Conservation (phyloP, 2,329 filamentous ascomycete genomes). For the Diaporthe citrichinensis region DNA sequence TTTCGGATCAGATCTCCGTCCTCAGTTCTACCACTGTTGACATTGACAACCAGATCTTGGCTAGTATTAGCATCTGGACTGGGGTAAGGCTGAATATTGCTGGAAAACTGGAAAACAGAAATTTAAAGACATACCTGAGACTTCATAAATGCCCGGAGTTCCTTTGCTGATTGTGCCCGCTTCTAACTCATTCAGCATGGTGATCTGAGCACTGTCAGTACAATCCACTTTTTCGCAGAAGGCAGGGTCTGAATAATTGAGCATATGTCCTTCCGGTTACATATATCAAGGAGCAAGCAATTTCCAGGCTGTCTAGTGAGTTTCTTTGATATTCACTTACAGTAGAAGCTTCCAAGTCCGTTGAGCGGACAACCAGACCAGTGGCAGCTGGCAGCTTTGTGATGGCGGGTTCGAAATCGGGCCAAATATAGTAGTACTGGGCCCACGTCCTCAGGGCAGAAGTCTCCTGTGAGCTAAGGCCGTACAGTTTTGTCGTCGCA, state of each 20-base stretch:
- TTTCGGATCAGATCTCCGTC: neutral
- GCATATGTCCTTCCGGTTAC: neutral
- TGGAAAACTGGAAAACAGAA: neutral
- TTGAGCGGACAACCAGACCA: slow-evolving; percentile 4
- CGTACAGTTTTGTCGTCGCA: neutral
- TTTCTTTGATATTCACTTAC: neutral
- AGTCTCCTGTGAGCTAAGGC: neutral
- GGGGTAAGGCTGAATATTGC: neutral
- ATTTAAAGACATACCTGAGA: neutral
- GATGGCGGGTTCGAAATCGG: neutral
- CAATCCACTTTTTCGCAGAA: neutral
- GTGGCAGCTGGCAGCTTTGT: slow-evolving; percentile 7
- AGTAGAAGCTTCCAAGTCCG: neutral
- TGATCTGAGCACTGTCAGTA: neutral
- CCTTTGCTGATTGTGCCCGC: neutral
- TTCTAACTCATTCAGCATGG: neutral
- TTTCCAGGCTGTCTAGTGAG: neutral
- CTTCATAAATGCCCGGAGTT: neutral
- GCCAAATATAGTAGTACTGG: neutral
- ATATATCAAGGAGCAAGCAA: neutral
- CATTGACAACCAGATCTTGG: slow-evolving; percentile 15
- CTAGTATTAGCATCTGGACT: neutral
- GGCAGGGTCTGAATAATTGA: too few species aligned
- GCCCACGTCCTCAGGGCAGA: slow-evolving; percentile 1
- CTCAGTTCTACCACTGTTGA: neutral